Evolutionary conservation across 495 filamentous ascomycete species (phyloP), one percentile per base, ranked within the genome.

Genomic region (Hypoxylon rickii): DNA sequence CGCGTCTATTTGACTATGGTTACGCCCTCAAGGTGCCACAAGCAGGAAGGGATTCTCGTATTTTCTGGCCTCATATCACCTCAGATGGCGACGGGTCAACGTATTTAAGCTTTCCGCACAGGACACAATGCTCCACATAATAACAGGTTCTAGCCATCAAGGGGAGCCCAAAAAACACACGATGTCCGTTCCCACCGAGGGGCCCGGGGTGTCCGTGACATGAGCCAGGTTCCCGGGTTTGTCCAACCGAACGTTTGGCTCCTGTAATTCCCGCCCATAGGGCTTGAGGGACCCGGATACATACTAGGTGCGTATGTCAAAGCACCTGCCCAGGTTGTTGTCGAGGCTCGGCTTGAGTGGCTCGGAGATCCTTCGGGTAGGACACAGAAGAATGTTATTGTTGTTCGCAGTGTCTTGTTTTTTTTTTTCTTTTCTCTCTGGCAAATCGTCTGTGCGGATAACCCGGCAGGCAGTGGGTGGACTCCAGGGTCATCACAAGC

Each of bases 141-240:
- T 29, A 29, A 29, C 10, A 29, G 10, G 24, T 4, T 29, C 11
- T 18, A 50, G 29, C 20, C 13, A 29, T 40, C 12, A 7, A 36
- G 32, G 32, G 3, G 12, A 13, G 4, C 6, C 6, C 32, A 3
- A 10, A 36, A 36, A 36, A 36, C n/a, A 36, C 7, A 36, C 7
- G 18, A 21, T 16, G 7, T 18, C 26, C 13, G 24, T 45, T 43
- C 38, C 19, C 26, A 15, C 18, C 47, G 12, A 19, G 22, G 10
- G 10, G n/a, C 24, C 7, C 6, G n/a, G 16, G 32, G 19, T 11
- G 26, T 29, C 38, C 16, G 21, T 46, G 37, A 38, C 32, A 55
- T 22, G 58, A 61, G 18, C 58, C 58, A 61, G n/a, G 20, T 21
- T 41, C 46, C 51, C 58, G 58, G 58, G 58, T 61, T 46, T 16